Evolutionary conservation across 129 eudicot genomes (phyloP).

Genomic region (Escallonia herrerae): DNA sequence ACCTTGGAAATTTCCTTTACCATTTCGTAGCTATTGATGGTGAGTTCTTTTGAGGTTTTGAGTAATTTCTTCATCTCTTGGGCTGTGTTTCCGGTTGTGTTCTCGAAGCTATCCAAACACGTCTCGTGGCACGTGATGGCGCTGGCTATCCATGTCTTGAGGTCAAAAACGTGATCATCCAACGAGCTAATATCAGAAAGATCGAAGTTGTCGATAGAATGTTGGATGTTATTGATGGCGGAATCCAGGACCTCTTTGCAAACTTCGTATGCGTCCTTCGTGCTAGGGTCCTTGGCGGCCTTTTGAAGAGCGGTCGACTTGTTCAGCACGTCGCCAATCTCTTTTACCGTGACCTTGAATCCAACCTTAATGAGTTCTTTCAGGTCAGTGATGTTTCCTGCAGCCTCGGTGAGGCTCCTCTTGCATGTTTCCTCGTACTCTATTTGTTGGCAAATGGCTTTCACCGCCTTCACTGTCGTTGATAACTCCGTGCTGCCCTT

Average conservation of each 20-base stretch:
- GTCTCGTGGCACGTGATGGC: constrained; percentile 52
- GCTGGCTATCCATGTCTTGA: constrained; percentile 54
- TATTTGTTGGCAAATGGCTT: constrained; percentile 35
- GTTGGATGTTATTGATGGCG: constrained; percentile 42
- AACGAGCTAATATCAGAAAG: constrained; percentile 17
- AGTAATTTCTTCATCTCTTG: constrained; percentile 29
- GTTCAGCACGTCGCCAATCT: constrained; percentile 22
- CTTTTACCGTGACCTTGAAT: constrained; percentile 21
- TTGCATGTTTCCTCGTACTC: constrained; percentile 39
- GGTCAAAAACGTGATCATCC: constrained; percentile 25
- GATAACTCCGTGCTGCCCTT: constrained; percentile 12
- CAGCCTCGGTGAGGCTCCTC: constrained; percentile 20
- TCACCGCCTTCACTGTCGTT: constrained; percentile 19
- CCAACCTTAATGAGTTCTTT: constrained; percentile 25
- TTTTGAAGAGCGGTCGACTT: constrained; percentile 18
- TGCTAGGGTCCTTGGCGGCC: constrained; percentile 28
- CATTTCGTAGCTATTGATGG: constrained; percentile 49
- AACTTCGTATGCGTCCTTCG: constrained; percentile 19
- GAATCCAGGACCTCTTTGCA: constrained; percentile 36
- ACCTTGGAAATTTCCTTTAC: constrained; percentile 18
- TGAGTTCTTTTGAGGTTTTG: constrained; percentile 24
- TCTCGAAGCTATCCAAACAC: constrained; percentile 47
- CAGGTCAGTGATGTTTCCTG: constrained; percentile 23
- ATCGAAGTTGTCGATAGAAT: constrained; percentile 21
- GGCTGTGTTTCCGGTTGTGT: constrained; percentile 28